Percentiles rank a stretch among this genome's conserved stretches.
Evolutionary conservation across 768 basidiomycete genomes (phyloP).

Genomic region (Albatrellus ellisii): DNA sequence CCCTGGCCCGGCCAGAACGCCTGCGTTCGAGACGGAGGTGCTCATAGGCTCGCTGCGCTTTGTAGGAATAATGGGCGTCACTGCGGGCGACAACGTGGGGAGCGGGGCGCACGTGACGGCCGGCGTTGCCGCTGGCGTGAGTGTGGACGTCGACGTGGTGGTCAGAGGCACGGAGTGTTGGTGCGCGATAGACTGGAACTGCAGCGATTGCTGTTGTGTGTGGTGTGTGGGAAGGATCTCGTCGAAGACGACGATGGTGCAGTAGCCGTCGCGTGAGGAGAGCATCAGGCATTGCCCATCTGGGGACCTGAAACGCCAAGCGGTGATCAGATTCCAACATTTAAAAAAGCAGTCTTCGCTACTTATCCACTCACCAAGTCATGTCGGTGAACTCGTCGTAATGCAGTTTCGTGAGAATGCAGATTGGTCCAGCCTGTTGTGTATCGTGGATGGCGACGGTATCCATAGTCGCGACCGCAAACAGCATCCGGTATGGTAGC

Average conservation of each 20-base stretch:
- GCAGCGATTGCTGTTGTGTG: slow-evolving; percentile 83
- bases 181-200: slow-evolving; percentile 84
- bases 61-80: slow-evolving; percentile 8
- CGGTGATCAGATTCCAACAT: background rate
- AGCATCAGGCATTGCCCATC: slow-evolving; percentile 90
- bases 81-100: slow-evolving; percentile 9
- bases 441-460: slow-evolving; percentile 92
- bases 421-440: slow-evolving; percentile 86
- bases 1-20: no score
- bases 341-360: no score
- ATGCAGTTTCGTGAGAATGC: slow-evolving; percentile 86
- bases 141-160: slow-evolving; percentile 20
- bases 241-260: slow-evolving; percentile 89
- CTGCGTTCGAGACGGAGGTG: no score
- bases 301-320: slow-evolving; percentile 55
- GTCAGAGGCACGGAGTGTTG: slow-evolving; percentile 62
- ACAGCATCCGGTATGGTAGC: slow-evolving; percentile 88
- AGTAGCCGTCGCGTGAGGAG: slow-evolving; percentile 92
- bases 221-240: slow-evolving; percentile 83
- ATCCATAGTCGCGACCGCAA: slow-evolving; percentile 94
- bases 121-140: slow-evolving; percentile 26
- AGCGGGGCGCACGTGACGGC: slow-evolving; percentile 15
- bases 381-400: slow-evolving; percentile 98
- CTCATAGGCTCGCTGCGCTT: slow-evolving; percentile 13
- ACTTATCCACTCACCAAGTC: slow-evolving; percentile 57